Conservation (phyloP, 768 basidiomycete genomes). For the Tylopilus balloui region DNA sequence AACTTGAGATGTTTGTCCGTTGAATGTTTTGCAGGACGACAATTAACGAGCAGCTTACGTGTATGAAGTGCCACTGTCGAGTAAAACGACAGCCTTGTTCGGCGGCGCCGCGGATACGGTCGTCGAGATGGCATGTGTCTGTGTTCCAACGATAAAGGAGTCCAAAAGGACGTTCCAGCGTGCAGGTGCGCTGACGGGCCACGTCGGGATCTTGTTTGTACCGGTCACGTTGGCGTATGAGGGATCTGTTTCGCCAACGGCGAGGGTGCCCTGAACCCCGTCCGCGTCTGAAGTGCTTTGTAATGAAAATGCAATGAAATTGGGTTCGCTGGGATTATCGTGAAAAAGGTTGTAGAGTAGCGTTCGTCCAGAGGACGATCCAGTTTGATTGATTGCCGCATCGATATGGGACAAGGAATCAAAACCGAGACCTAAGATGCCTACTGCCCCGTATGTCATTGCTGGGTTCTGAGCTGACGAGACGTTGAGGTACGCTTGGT, state of each 20-base stretch:
- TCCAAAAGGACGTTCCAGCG: slow-evolving; percentile 80
- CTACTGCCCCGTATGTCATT: slow-evolving; percentile 62
- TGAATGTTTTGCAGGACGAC: not conserved
- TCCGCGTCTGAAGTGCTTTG: slow-evolving; percentile 53
- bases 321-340: slow-evolving; percentile 64
- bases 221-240: slow-evolving; percentile 56
- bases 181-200: slow-evolving; percentile 57
- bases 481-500: slow-evolving; percentile 70
- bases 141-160: slow-evolving; percentile 57
- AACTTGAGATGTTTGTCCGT: slow-evolving; percentile 39
- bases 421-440: slow-evolving; percentile 76
- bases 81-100: slow-evolving; percentile 67
- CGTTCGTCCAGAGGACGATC: slow-evolving; percentile 57
- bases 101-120: slow-evolving; percentile 53
- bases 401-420: slow-evolving; percentile 73
- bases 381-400: slow-evolving; percentile 50
- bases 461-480: slow-evolving; percentile 66
- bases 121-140: slow-evolving; percentile 49
- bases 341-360: slow-evolving; percentile 74
- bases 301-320: slow-evolving; percentile 76
- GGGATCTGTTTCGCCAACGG: slow-evolving; percentile 70
- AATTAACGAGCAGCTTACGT: slow-evolving; percentile 44
- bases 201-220: slow-evolving; percentile 62
- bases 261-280: slow-evolving; percentile 62
- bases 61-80: slow-evolving; percentile 82